phyloP scores from a whole-genome alignment of 768 basidiomycete genomes.

The Lentinula sp. region DNA sequence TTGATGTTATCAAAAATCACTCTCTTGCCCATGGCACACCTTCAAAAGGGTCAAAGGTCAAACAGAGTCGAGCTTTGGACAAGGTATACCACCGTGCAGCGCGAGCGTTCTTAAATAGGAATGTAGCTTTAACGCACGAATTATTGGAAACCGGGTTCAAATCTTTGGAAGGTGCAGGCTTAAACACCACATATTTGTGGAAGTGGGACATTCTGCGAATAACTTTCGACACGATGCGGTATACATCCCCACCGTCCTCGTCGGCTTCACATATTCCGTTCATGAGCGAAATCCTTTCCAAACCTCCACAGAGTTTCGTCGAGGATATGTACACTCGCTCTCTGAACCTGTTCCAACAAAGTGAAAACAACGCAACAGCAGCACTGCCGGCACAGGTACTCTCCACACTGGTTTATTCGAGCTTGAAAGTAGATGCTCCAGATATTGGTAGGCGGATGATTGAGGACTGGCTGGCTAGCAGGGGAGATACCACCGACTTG shows the following conservation, averaged over 20 bases:
- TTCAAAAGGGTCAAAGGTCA: neutral
- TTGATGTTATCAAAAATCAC: neutral
- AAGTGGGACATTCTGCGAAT: constrained; percentile 89
- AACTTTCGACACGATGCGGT: constrained; percentile 73
- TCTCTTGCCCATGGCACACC: no score
- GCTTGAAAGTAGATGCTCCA: constrained; percentile 58
- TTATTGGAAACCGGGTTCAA: constrained; percentile 66
- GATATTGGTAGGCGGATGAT: constrained; percentile 58
- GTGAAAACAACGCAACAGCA: constrained; percentile 32
- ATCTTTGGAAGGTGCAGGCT: constrained; percentile 39
- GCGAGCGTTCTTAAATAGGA: constrained; percentile 71
- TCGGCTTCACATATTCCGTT: constrained; percentile 24
- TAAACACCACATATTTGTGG: constrained; percentile 27
- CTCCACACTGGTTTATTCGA: constrained; percentile 63
- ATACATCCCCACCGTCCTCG: constrained; percentile 36
- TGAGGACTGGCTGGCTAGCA: constrained; percentile 73
- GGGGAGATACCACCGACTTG: constrained; percentile 23
- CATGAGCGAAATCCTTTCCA: constrained; percentile 45
- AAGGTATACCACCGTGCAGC: constrained; percentile 75
- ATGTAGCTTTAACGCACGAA: constrained; percentile 59
- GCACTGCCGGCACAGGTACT: constrained; percentile 66
- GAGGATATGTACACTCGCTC: constrained; percentile 58
- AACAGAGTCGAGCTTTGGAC: constrained; percentile 34
- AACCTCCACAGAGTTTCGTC: constrained; percentile 56
- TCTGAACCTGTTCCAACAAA: constrained; percentile 52